Conservation (phyloP, 2,329 filamentous ascomycete species). For the Reticulascus tulasneorum region DNA sequence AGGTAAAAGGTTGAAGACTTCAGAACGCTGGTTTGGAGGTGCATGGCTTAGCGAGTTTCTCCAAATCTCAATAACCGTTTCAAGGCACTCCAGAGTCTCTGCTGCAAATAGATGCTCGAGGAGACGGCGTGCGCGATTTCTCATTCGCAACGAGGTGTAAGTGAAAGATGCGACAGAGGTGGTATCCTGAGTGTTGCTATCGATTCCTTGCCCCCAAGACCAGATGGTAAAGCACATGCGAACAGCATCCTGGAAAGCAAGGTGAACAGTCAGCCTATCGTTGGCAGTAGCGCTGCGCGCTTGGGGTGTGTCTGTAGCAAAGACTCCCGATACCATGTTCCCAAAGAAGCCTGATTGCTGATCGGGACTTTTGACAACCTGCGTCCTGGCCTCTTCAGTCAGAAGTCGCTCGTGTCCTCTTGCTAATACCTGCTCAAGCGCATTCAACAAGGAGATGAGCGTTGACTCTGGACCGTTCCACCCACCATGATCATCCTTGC, state of each 20-base stretch:
- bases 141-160: constrained; percentile 86
- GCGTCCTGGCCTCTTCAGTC: constrained; percentile 67
- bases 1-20: constrained; percentile 82
- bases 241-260: constrained; percentile 96
- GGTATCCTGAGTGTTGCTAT: constrained; percentile 56
- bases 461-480: constrained; percentile 62
- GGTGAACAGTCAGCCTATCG: constrained; percentile 82
- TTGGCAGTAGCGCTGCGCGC: constrained; percentile 85
- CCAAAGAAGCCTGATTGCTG: constrained; percentile 86
- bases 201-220: constrained; percentile 77
- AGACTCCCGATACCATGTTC: constrained; percentile 90
- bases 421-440: constrained; percentile 85
- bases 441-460: constrained; percentile 83
- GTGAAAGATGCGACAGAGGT: constrained; percentile 76
- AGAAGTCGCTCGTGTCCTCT: constrained; percentile 79
- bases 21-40: constrained; percentile 47
- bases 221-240: constrained; percentile 90
- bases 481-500: constrained; percentile 17
- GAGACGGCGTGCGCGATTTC: constrained; percentile 81
- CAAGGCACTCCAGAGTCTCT: constrained; percentile 88
- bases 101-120: constrained; percentile 90
- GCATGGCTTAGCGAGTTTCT: constrained; percentile 45
- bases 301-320: constrained; percentile 72
- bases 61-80: constrained; percentile 88
- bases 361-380: constrained; percentile 72